A percentile compares a stretch with the other conserved stretches of the same genome.
Conservation (phyloP, 495 filamentous ascomycete genomes). For the Staphylotrichum longicolle region DNA sequence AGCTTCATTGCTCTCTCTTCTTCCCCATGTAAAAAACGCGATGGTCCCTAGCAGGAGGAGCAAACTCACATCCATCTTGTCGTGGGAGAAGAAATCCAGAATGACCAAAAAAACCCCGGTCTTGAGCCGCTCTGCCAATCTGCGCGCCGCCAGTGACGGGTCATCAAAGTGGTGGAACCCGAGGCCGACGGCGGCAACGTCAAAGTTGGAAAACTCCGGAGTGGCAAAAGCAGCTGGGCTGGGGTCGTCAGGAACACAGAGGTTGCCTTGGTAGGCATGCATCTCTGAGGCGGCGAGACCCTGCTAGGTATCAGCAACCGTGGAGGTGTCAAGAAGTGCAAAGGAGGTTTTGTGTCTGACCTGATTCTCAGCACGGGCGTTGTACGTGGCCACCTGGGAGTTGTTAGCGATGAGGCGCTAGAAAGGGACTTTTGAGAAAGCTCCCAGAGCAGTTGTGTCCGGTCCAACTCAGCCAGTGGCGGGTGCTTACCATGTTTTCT, state of each 20-base stretch:
- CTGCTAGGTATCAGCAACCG: slow-evolving; percentile 26
- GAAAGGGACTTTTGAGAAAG: too few species aligned
- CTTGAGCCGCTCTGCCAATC: slow-evolving; percentile 58
- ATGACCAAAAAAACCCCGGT: slow-evolving; percentile 63
- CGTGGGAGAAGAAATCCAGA: slow-evolving; percentile 59
- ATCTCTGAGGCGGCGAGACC: slow-evolving; percentile 51
- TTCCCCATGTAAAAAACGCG: background rate
- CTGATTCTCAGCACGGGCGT: slow-evolving; percentile 46
- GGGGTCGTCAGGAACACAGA: slow-evolving; percentile 45
- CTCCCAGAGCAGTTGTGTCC: too few species aligned
- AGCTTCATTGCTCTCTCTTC: background rate
- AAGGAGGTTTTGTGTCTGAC: slow-evolving; percentile 24
- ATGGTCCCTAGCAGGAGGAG: background rate
- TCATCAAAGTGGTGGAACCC: slow-evolving; percentile 74
- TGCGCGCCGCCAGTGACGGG: slow-evolving; percentile 52
- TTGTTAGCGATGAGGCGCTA: slow-evolving; percentile 4
- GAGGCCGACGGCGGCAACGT: slow-evolving; percentile 61
- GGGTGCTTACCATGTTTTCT: slow-evolving; percentile 53
- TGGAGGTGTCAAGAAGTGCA: too few species aligned
- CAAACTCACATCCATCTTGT: slow-evolving; percentile 29
- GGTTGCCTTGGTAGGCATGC: slow-evolving; percentile 58
- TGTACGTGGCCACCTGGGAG: slow-evolving; percentile 51
- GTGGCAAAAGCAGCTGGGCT: slow-evolving; percentile 40
- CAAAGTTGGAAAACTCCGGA: slow-evolving; percentile 57
- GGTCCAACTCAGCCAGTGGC: background rate